phyloP scores from a whole-genome alignment of 164 flowering plant species.

The Macadamia tetraphylla region DNA sequence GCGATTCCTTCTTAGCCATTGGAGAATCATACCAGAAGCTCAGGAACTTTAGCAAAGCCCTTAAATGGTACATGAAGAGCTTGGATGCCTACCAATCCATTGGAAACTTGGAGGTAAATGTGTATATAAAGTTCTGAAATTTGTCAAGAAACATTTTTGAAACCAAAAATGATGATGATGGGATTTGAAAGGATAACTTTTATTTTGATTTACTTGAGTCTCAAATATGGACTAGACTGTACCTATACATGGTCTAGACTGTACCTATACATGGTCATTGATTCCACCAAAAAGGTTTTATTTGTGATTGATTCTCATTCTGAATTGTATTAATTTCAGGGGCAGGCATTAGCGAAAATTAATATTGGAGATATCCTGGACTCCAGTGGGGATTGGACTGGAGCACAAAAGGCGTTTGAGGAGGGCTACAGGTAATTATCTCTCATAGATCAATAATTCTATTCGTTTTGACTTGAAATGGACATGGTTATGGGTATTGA shows the following conservation, averaged over 20 bases:
- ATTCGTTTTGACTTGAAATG: constrained; percentile 5
- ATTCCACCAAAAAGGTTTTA: neutral
- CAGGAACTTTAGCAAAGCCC: constrained; percentile 67
- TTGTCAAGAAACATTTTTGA: neutral
- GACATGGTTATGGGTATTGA: neutral
- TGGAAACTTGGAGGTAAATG: constrained; percentile 76
- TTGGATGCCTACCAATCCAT: constrained; percentile 65
- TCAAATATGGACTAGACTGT: neutral
- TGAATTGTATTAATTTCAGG: constrained; percentile 40
- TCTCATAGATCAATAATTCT: constrained; percentile 1
- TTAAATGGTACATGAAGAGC: constrained; percentile 74
- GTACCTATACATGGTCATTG: neutral
- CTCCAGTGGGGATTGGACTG: constrained; percentile 58
- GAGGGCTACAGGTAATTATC: constrained; percentile 70
- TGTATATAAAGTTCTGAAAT: constrained; percentile 2
- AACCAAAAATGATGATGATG: neutral
- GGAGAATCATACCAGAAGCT: constrained; percentile 94
- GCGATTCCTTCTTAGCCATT: constrained; percentile 69
- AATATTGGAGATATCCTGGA: constrained; percentile 81
- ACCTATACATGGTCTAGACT: no score
- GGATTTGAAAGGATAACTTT: neutral
- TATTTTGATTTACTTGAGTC: neutral
- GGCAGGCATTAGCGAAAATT: constrained; percentile 80
- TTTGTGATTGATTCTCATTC: constrained; percentile 6
- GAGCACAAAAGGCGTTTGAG: constrained; percentile 71